Evolutionary conservation across 2,329 filamentous ascomycete genomes (phyloP).

Genomic region (Nectriaceae sp.): DNA sequence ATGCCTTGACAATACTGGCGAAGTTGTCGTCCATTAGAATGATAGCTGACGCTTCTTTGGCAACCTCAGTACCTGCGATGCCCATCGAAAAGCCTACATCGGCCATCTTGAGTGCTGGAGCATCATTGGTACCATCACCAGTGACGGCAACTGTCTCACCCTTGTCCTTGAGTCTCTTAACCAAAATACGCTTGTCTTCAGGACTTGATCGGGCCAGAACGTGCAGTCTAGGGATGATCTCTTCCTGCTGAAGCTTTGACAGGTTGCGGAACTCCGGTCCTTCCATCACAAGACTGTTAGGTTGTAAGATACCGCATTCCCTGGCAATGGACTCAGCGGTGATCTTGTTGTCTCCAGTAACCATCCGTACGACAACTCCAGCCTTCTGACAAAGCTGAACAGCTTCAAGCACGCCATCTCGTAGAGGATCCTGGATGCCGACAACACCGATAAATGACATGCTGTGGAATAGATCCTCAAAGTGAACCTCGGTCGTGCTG

Average conservation of each 20-base stretch:
- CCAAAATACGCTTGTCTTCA: slow-evolving; percentile 74
- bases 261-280: slow-evolving; percentile 77
- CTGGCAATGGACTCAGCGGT: slow-evolving; percentile 78
- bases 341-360: slow-evolving; percentile 79
- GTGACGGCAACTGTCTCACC: slow-evolving; percentile 81
- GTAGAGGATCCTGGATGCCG: slow-evolving; percentile 80
- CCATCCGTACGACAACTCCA: slow-evolving; percentile 81
- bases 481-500: slow-evolving; percentile 61
- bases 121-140: slow-evolving; percentile 83
- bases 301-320: slow-evolving; percentile 74
- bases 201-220: slow-evolving; percentile 75
- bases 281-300: slow-evolving; percentile 72
- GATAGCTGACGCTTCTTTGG: slow-evolving; percentile 82
- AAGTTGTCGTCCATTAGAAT: slow-evolving; percentile 91
- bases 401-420: slow-evolving; percentile 72
- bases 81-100: slow-evolving; percentile 88
- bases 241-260: slow-evolving; percentile 63
- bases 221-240: slow-evolving; percentile 68
- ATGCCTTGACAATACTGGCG: slow-evolving; percentile 79
- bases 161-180: slow-evolving; percentile 69
- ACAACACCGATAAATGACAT: slow-evolving; percentile 72
- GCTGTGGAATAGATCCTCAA: slow-evolving; percentile 66
- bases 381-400: slow-evolving; percentile 73
- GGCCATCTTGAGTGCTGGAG: slow-evolving; percentile 76
- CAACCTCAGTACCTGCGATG: slow-evolving; percentile 79